Conservation (phyloP, 139 green algal species). For the Gonium pectorale region DNA sequence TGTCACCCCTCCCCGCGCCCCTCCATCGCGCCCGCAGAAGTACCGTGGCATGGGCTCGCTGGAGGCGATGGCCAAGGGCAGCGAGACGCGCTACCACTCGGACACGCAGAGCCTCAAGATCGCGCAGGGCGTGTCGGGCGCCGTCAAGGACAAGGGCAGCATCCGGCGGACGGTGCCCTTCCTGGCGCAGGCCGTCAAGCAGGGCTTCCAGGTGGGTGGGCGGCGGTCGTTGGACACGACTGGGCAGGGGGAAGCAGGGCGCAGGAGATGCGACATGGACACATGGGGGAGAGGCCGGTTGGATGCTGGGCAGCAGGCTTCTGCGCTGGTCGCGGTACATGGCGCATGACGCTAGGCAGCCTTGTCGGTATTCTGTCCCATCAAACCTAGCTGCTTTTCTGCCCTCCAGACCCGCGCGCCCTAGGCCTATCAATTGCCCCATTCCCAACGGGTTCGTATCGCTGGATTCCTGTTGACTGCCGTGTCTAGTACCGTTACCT, state of each 20-base stretch:
- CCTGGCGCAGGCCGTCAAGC: conserved; percentile 90
- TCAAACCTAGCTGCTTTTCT: no score
- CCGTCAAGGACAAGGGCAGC: conserved; percentile 95
- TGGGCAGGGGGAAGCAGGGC: neutral
- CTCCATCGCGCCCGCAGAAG: conserved; percentile 61
- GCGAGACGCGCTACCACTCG: conserved; percentile 90
- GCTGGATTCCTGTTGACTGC: no score
- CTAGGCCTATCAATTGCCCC: neutral
- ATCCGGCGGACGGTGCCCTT: conserved; percentile 77
- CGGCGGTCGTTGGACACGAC: no score
- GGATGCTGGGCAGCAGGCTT: no score
- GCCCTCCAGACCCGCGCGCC: no score
- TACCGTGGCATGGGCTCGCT: conserved; percentile 98
- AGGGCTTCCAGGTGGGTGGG: conserved; percentile 88
- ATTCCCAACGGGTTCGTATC: no score
- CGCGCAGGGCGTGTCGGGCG: conserved; percentile 94
- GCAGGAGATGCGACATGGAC: neutral
- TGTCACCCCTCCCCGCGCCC: neutral
- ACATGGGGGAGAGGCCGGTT: no score
- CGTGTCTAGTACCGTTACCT: no score
- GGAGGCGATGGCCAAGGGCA: conserved; percentile 97
- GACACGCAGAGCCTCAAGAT: conserved; percentile 96
- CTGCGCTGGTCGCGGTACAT: no score
- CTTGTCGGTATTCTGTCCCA: no score
- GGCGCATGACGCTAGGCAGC: no score